These are phyloP conservation scores for Paraconiothyrium sp. DNA, from an alignment of 2,329 filamentous ascomycete genomes.

Conservation along the genomic window DNA sequence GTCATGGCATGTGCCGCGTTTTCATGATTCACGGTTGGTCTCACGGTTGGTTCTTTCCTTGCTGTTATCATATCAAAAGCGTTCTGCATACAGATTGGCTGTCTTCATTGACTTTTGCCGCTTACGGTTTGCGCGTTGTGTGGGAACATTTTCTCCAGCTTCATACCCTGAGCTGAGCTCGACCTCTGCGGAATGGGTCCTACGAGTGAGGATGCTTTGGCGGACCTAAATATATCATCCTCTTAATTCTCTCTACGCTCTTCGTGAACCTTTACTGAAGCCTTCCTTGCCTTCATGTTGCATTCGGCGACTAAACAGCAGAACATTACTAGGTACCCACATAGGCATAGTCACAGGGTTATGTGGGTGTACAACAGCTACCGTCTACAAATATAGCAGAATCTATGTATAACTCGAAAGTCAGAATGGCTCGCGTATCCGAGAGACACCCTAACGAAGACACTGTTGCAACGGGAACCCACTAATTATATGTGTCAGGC, in stretches of 20 bases:
- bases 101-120: slow-evolving; percentile 14
- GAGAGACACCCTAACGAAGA: background rate
- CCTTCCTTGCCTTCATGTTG: background rate
- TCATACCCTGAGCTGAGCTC: slow-evolving; percentile 7
- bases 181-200: background rate
- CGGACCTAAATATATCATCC: slow-evolving; percentile 17
- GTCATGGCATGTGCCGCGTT: slow-evolving; percentile 10
- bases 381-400: background rate
- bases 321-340: background rate
- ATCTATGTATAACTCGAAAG: background rate
- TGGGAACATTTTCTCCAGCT: background rate
- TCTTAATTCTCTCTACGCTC: background rate
- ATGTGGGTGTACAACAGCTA: background rate
- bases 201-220: slow-evolving; percentile 20
- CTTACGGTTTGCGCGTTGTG: background rate
- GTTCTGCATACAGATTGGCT: slow-evolving; percentile 15
- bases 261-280: background rate
- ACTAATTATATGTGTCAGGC: background rate
- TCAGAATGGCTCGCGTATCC: background rate
- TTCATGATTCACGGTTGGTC: slow-evolving; percentile 16
- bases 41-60: slow-evolving; percentile 14
- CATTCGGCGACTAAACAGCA: background rate
- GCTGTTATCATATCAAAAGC: slow-evolving; percentile 15
- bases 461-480: background rate
- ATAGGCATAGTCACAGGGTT: background rate